Base-by-base conservation (phyloP, 495 filamentous ascomycete genomes). In the Choiromyces venosus region DNA sequence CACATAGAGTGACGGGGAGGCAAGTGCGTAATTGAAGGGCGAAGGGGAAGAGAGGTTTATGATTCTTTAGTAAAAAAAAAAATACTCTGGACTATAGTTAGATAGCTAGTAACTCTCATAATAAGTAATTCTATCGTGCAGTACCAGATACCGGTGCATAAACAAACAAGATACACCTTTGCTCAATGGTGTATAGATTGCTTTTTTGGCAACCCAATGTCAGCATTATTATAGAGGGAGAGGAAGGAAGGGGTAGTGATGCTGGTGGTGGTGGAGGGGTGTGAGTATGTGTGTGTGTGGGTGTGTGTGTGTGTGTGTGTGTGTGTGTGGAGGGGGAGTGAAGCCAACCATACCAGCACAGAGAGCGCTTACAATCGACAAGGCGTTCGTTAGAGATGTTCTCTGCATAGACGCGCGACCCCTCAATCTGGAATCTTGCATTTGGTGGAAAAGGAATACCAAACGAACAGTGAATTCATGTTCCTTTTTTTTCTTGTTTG, bases 331-430 rank as follows among this genome's bases (percentile, higher is more conserved):
- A 61, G 25, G 52, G 52, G 46, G 52, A 29, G 52, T 29, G 12
- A 61, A 61, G n/a, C 52, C n/a, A 3, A 16, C 46, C 52, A 61
- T 25, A 61, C 66, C 35, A 61, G 70, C 52, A 44, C 61, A 40
- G 37, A 70, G 69, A 67, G 75, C 69, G 75, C 69, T 77, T 73
- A 77, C n/a, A 56, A 39, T 68, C 52, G 36, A 38, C 66, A 76
- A 72, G 75, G 73, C 68, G 38, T 75, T 69, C 69, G 75, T 75
- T 75, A 76, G 70, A 76, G 75, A 77, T 42, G 69, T 77, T 77
- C 69, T 76, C 40, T 76, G 74, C 75, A 77, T 77, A 76, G 69
- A 73, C 74, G 74, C 75, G 74, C 74, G 52, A 77, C 75, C 75
- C 75, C 75, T 77, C 75, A 73, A 77, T 77, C 75, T 77, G 72